Percentiles rank a stretch among this genome's conserved stretches.
Conservation (phyloP, 2,329 filamentous ascomycete species). For the Coniochaeta sp. region DNA sequence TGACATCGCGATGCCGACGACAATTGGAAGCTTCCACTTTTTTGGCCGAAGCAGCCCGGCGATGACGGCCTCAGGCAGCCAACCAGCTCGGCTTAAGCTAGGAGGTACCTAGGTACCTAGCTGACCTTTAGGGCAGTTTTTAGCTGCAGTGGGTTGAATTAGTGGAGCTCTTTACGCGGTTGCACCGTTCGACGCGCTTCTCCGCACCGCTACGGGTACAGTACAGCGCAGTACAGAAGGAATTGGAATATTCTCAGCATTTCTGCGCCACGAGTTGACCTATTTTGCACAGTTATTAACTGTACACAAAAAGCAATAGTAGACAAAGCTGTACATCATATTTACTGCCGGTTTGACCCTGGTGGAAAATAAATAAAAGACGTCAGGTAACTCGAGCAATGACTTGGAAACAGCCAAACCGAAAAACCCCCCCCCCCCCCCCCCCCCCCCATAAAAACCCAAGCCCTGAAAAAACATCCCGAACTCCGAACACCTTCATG, state of each 20-base stretch:
- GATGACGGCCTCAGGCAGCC: slow-evolving; percentile 9
- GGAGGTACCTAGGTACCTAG: too few relatives aligned
- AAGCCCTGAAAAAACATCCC: background rate
- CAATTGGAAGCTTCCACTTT: slow-evolving; percentile 4
- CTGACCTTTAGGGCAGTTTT: too few relatives aligned
- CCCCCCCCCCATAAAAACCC: too few relatives aligned
- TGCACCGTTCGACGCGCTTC: background rate
- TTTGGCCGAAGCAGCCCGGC: slow-evolving; percentile 7
- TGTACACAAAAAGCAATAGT: background rate
- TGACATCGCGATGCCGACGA: background rate
- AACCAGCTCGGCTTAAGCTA: slow-evolving; percentile 4
- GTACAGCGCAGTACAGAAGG: background rate
- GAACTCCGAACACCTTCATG: background rate
- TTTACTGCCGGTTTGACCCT: background rate
- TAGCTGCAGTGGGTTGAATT: too few relatives aligned
- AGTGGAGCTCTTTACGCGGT: background rate
- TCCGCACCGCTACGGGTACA: background rate
- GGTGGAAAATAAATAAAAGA: background rate
- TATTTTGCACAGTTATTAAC: too few relatives aligned
- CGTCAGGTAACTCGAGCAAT: too few relatives aligned
- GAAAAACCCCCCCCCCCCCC: background rate
- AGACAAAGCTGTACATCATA: background rate
- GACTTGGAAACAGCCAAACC: too few relatives aligned
- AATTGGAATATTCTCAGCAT: background rate
- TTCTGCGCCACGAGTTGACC: background rate